Conservation (phyloP, 164 flowering plant species). For the Stephania cephalantha region DNA sequence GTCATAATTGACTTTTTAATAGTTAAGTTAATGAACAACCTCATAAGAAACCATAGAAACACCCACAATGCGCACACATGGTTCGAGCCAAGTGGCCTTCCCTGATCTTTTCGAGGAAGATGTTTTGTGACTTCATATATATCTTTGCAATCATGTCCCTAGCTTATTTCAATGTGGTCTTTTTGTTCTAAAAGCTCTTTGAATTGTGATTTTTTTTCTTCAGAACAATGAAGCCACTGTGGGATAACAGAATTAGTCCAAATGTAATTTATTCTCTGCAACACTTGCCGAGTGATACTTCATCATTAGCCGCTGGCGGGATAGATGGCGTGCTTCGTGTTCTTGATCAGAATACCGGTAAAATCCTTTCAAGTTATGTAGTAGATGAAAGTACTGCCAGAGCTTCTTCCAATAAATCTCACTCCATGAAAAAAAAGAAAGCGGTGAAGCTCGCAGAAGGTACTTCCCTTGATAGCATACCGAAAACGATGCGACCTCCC, state of each 20-base stretch:
- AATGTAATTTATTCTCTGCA: slow-evolving; percentile 73
- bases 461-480: slow-evolving; percentile 35
- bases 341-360: slow-evolving; percentile 58
- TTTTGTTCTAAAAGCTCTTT: background rate
- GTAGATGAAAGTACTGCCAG: slow-evolving; percentile 17
- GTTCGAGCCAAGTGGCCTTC: too few species aligned
- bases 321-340: slow-evolving; percentile 78
- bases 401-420: slow-evolving; percentile 13
- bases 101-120: too few species aligned
- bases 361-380: slow-evolving; percentile 47
- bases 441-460: slow-evolving; percentile 44
- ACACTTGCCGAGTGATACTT: slow-evolving; percentile 45
- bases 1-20: background rate
- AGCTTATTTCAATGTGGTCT: too few species aligned
- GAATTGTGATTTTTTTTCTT: background rate
- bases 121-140: too few species aligned
- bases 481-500: slow-evolving; percentile 45
- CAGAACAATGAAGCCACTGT: slow-evolving; percentile 61
- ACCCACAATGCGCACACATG: too few species aligned
- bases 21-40: too few species aligned
- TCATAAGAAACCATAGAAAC: too few species aligned
- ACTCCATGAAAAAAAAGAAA: slow-evolving; percentile 28
- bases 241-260: slow-evolving; percentile 64
- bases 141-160: too few species aligned
- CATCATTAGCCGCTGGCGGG: slow-evolving; percentile 70